Conservation (phyloP, 2,329 filamentous ascomycete species). For the Aspergillus ruber region DNA sequence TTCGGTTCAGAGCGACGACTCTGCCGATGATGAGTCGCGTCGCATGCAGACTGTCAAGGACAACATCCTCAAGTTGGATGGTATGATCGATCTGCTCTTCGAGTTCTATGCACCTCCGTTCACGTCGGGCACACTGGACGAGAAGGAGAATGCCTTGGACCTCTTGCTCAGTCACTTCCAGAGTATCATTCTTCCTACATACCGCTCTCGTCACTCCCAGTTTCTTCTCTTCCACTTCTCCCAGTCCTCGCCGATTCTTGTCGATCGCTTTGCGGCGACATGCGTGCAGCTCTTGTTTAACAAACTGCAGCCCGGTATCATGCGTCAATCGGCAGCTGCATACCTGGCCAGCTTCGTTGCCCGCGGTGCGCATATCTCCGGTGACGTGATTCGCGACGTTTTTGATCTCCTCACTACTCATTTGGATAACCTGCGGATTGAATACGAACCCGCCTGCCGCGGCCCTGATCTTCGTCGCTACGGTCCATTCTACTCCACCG, state of each 20-base stretch:
- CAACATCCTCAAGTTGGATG: conserved; percentile 86
- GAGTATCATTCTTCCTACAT: conserved; percentile 80
- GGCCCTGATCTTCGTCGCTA: conserved; percentile 83
- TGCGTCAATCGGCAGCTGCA: conserved; percentile 78
- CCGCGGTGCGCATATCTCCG: conserved; percentile 73
- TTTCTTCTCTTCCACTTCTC: conserved; percentile 95
- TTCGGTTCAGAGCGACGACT: conserved; percentile 54
- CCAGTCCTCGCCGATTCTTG: conserved; percentile 69
- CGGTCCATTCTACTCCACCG: conserved; percentile 75
- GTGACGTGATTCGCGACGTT: conserved; percentile 70
- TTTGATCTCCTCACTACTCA: conserved; percentile 73
- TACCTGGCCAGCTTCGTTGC: conserved; percentile 95
- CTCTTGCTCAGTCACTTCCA: conserved; percentile 79
- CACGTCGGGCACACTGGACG: conserved; percentile 58
- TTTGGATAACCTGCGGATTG: conserved; percentile 65
- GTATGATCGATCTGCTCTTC: conserved; percentile 82
- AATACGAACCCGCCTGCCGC: conserved; percentile 66
- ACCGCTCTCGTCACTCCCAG: conserved; percentile 86
- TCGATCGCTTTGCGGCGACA: conserved; percentile 74
- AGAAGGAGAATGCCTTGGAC: conserved; percentile 67
- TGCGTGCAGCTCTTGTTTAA: conserved; percentile 69
- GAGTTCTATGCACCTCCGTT: conserved; percentile 72
- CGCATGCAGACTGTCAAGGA: conserved; percentile 66
- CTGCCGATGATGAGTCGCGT: conserved; percentile 40
- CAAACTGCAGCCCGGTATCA: conserved; percentile 60